Evolutionary conservation across 768 basidiomycete genomes (phyloP), one percentile per base, ranked within the genome.

Genomic region (Lactarius quietus): DNA sequence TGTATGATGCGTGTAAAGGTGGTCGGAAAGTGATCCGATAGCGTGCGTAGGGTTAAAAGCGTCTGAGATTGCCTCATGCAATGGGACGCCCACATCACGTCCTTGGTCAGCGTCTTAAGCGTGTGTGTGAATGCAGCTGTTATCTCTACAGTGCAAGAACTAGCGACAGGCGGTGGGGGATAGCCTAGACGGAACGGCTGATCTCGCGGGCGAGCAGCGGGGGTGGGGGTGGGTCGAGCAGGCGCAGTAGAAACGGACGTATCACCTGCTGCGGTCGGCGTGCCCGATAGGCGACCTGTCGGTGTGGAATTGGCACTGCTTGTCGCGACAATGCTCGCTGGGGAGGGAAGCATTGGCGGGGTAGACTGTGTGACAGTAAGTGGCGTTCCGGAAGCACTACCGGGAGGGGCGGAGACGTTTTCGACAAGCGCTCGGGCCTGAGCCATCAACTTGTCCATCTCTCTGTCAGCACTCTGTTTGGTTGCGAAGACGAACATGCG

Each of bases 221-320:
- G 64, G 31, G 76, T 66, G 39, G 69, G 68, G 17, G 65, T 64
- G 65, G 74, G 71, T 17, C 71, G 71, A 39, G 68, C 69, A 31
- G 69, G 66, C 15, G 68, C 63, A 20, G 55, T 69, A 67, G 45
- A 71, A 69, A 53, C 69, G 14, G 60, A 66, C 10, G 51, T 41
- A 54, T 66, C 65, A 58, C 65, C 26, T 74, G 57, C 73, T 71
- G 15, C 79, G 68, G 78, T 82, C 20, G 86, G 86, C 2, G 87
- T 87, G 39, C 81, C 79, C 38, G 78, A 81, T 56, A 84, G 82
- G 59, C 83, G 82, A 66, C 81, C 84, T 41, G 84, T 86, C 10
- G 90, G 90, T 0, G 90, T 92, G 17, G 90, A 92, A 69, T 89
- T 90, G 60, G 88, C 84, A 70, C 90, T 92, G 69, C 81, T 86